These are phyloP conservation scores for Lasiodiplodia hormozganensis DNA, from an alignment of 2,329 filamentous ascomycete species.

Conservation along the genomic window DNA sequence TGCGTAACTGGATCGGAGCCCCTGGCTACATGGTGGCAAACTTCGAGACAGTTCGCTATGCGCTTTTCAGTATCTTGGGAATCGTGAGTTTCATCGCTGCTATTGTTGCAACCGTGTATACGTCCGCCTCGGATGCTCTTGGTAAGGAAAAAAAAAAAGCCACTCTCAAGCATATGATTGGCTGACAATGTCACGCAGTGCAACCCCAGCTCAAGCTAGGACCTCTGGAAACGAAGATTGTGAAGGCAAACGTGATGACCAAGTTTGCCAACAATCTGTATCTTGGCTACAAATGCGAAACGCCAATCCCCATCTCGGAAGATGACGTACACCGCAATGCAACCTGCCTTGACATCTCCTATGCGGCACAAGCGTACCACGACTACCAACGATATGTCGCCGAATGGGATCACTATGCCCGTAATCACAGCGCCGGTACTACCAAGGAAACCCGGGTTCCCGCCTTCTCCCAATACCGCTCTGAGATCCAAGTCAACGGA, in stretches of 20 bases:
- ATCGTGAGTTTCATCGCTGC: slow-evolving; percentile 69
- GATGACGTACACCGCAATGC: slow-evolving; percentile 52
- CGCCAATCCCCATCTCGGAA: slow-evolving; percentile 58
- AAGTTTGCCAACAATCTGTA: slow-evolving; percentile 70
- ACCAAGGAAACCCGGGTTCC: slow-evolving; percentile 60
- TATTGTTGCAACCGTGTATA: slow-evolving; percentile 73
- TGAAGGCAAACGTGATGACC: slow-evolving; percentile 65
- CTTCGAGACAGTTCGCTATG: slow-evolving; percentile 69
- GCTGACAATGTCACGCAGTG: slow-evolving; percentile 50
- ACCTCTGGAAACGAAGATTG: slow-evolving; percentile 53
- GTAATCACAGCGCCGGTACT: slow-evolving; percentile 52
- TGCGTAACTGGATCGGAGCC: slow-evolving; percentile 71
- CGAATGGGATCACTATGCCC: slow-evolving; percentile 60
- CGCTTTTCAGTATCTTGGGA: slow-evolving; percentile 69
- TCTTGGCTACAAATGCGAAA: slow-evolving; percentile 64
- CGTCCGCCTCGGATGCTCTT: slow-evolving; percentile 76
- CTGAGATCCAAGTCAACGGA: slow-evolving; percentile 74
- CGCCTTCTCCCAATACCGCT: slow-evolving; percentile 69
- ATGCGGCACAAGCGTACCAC: slow-evolving; percentile 73
- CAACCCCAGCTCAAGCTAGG: slow-evolving; percentile 73
- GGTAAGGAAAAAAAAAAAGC: slow-evolving; percentile 40
- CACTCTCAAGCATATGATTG: neutral
- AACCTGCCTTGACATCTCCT: slow-evolving; percentile 73
- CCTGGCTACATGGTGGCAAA: slow-evolving; percentile 76
- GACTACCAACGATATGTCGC: slow-evolving; percentile 70